These are phyloP conservation scores for Trebouxia sp. DNA, from an alignment of 139 green algal species.

Conservation along the genomic window DNA sequence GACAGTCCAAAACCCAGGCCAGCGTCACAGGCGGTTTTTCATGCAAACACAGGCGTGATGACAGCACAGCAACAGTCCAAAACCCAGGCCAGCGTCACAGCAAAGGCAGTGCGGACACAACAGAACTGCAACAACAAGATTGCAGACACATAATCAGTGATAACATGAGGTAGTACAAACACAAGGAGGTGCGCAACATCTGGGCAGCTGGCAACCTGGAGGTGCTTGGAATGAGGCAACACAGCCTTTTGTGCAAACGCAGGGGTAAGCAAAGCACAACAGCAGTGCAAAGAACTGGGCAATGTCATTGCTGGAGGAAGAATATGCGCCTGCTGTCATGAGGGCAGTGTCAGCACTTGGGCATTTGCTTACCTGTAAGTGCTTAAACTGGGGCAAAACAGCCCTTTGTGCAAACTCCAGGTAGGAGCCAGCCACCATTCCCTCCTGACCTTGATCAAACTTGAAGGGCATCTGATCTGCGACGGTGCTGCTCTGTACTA, in stretches of 20 bases:
- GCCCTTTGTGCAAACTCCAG: constrained; percentile 81
- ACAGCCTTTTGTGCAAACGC: too few species aligned
- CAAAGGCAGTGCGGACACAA: too few species aligned
- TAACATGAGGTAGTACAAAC: too few species aligned
- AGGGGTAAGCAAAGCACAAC: neutral
- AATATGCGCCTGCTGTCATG: too few species aligned
- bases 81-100: neutral
- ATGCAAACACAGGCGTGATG: too few species aligned
- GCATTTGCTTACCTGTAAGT: constrained; percentile 29
- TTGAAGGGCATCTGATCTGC: constrained; percentile 60
- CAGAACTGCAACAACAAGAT: neutral
- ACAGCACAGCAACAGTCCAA: too few species aligned
- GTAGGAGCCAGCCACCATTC: constrained; percentile 59
- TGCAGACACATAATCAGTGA: too few species aligned
- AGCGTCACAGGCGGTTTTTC: neutral
- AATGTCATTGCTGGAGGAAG: neutral
- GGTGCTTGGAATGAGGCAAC: neutral
- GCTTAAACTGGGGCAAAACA: constrained; percentile 58
- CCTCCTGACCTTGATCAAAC: constrained; percentile 55
- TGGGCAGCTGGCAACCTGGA: too few species aligned
- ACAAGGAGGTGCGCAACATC: too few species aligned
- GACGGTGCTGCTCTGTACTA: constrained; percentile 77
- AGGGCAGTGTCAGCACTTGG: too few species aligned
- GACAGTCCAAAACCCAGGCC: neutral
- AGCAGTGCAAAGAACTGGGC: neutral